A percentile compares a stretch with the other conserved stretches of the same genome.
Conservation (phyloP, 1,139 yeast species). For the Saccharomycopsis phalli region DNA sequence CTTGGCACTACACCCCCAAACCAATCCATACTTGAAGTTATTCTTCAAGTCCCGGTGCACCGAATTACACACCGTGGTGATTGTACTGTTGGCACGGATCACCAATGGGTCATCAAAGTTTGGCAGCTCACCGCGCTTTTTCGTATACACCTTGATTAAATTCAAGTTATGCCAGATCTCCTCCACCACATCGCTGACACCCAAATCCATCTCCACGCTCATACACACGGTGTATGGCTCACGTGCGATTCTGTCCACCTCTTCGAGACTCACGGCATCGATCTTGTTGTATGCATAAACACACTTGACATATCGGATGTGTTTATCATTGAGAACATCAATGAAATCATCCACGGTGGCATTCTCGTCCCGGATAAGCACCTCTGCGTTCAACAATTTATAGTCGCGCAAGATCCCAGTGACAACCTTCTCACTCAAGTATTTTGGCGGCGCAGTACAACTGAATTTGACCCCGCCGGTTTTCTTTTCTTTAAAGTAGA, state of each 20-base stretch:
- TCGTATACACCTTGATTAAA: slow-evolving; percentile 75
- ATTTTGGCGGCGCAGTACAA: slow-evolving; percentile 71
- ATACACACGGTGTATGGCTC: slow-evolving; percentile 89
- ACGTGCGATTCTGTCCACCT: slow-evolving; percentile 84
- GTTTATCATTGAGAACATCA: slow-evolving; percentile 81
- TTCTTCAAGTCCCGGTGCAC: slow-evolving; percentile 89
- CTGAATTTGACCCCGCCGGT: slow-evolving; percentile 90
- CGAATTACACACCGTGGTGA: slow-evolving; percentile 84
- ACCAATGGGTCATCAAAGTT: slow-evolving; percentile 87
- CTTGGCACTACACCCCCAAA: slow-evolving; percentile 94
- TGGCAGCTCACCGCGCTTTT: slow-evolving; percentile 74
- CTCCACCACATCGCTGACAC: slow-evolving; percentile 78
- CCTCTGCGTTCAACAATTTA: slow-evolving; percentile 89
- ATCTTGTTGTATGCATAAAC: slow-evolving; percentile 90
- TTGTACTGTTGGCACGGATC: slow-evolving; percentile 67
- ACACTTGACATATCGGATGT: slow-evolving; percentile 83
- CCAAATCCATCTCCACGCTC: slow-evolving; percentile 83
- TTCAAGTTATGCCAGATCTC: slow-evolving; percentile 89
- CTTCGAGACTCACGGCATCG: slow-evolving; percentile 92
- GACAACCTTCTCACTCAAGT: slow-evolving; percentile 75
- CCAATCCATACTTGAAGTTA: slow-evolving; percentile 87
- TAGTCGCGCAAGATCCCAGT: slow-evolving; percentile 73
- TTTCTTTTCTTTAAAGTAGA: slow-evolving; percentile 66
- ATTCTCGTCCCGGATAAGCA: slow-evolving; percentile 78
- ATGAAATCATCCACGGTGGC: slow-evolving; percentile 91